These are phyloP conservation scores for Annulohypoxylon maeteangense DNA, from an alignment of 495 filamentous ascomycete species.

Conservation along the genomic window DNA sequence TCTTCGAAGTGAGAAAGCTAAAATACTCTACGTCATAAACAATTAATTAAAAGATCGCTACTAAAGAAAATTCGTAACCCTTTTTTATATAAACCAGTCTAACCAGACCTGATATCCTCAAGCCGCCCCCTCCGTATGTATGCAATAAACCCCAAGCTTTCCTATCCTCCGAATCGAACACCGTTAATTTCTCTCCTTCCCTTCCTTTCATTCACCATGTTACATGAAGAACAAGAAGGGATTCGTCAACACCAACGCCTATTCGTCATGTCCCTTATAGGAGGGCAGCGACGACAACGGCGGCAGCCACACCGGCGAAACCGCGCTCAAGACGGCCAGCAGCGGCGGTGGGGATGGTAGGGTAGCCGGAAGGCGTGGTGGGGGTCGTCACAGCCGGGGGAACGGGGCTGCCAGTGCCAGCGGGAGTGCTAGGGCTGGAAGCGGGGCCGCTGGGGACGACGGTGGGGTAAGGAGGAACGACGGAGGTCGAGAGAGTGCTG, in stretches of 20 bases:
- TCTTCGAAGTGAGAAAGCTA: background rate
- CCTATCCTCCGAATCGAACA: background rate
- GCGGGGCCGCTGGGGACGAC: background rate
- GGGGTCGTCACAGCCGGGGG: constrained; percentile 8
- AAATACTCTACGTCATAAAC: constrained; percentile 1
- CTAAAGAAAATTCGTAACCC: constrained; percentile 5
- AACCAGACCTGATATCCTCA: background rate
- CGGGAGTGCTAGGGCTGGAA: constrained; percentile 13
- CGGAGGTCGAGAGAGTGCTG: constrained; percentile 25
- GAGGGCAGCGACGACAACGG: constrained; percentile 25
- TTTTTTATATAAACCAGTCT: constrained; percentile 4
- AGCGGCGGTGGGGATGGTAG: constrained; percentile 32
- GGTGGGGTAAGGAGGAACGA: constrained; percentile 30
- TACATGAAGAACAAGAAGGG: background rate
- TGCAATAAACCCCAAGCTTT: background rate
- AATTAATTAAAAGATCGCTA: background rate
- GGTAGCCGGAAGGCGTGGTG: constrained; percentile 6
- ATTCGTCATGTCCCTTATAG: constrained; percentile 19
- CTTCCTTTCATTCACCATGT: background rate
- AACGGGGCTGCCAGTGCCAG: constrained; percentile 17
- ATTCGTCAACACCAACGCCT: constrained; percentile 1
- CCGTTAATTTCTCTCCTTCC: background rate
- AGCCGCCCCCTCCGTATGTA: background rate
- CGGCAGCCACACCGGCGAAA: constrained; percentile 23
- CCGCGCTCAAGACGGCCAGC: constrained; percentile 37